Percentiles rank a stretch among this genome's conserved stretches.
Evolutionary conservation across 306 rosid species (phyloP).

Genomic region (Nissolia schottii): DNA sequence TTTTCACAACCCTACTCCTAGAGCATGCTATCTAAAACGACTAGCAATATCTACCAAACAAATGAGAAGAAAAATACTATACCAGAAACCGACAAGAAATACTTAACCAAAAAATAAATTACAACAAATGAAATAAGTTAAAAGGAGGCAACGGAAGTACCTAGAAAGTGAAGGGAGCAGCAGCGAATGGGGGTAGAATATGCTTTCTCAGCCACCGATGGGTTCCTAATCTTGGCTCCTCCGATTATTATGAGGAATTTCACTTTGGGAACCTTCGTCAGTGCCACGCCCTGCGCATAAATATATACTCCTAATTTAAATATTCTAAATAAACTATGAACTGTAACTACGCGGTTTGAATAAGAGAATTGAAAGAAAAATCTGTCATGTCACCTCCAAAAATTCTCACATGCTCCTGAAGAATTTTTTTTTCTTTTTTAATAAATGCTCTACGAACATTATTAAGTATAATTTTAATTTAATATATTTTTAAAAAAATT

Average conservation of each 20-base stretch:
- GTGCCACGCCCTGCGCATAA: constrained; percentile 55
- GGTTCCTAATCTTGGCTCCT: constrained; percentile 63
- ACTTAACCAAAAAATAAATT: neutral
- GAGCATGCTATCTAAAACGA: constrained; percentile 3
- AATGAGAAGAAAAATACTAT: neutral
- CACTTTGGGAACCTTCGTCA: constrained; percentile 65
- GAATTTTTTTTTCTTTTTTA: no score
- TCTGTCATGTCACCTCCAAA: no score
- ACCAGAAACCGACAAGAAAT: no score
- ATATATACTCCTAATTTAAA: neutral
- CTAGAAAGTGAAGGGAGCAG: constrained; percentile 78
- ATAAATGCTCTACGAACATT: no score
- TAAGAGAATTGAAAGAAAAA: neutral
- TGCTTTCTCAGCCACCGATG: constrained; percentile 46
- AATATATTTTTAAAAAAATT: no score
- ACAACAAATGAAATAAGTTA: neutral
- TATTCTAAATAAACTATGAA: neutral
- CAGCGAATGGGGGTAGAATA: constrained; percentile 51
- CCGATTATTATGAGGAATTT: constrained; percentile 69
- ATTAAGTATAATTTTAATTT: no score
- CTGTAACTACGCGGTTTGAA: neutral
- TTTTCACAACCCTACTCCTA: no score
- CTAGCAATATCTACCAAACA: no score
- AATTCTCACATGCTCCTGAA: no score
- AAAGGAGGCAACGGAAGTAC: constrained; percentile 30